Conservation (phyloP, 2,329 filamentous ascomycete species). For the Hymenoscyphus salicellus region DNA sequence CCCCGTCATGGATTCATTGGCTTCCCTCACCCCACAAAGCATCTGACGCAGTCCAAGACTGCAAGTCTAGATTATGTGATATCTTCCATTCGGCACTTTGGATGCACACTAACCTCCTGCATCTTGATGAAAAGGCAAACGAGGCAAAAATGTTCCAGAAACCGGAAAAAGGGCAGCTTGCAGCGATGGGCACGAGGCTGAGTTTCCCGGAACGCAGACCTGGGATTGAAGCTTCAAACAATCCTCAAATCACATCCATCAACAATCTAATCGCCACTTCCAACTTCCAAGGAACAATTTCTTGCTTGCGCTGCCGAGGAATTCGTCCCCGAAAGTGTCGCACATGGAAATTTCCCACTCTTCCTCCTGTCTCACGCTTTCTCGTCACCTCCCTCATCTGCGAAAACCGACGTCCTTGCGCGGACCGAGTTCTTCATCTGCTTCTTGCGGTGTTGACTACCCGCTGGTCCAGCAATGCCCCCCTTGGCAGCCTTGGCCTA, state of each 20-base stretch:
- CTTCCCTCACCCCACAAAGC: neutral
- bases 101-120: neutral
- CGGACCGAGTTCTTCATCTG: neutral
- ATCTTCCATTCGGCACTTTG: neutral
- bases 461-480: conserved; percentile 6
- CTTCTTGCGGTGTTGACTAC: neutral
- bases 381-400: neutral
- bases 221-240: neutral
- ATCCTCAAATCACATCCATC: neutral
- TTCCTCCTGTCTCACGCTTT: neutral
- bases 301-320: neutral
- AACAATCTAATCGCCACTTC: neutral
- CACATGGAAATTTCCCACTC: neutral
- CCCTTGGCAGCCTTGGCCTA: conserved; percentile 1
- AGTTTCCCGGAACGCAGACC: neutral
- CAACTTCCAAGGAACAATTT: neutral
- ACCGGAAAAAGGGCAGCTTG: neutral
- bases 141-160: neutral
- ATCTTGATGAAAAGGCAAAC: neutral
- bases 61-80: neutral
- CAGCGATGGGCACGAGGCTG: neutral
- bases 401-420: neutral
- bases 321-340: neutral
- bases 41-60: neutral
- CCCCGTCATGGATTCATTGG: neutral